A percentile compares a stretch with the other conserved stretches of the same genome.
Conservation (phyloP, 2,329 filamentous ascomycete genomes). For the Huntiella decipiens region DNA sequence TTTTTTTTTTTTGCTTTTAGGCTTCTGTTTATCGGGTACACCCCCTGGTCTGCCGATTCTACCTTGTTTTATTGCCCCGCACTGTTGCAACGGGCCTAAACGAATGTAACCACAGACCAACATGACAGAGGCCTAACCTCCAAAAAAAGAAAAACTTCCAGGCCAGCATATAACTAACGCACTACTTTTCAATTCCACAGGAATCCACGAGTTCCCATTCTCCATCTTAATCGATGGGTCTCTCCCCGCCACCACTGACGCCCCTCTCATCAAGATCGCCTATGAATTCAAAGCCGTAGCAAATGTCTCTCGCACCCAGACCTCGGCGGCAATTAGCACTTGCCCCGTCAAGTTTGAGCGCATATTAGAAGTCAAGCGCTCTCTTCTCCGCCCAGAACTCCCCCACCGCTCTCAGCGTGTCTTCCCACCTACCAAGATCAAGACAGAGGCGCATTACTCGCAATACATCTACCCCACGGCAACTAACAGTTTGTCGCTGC, state of each 20-base stretch:
- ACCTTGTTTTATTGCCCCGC: not conserved
- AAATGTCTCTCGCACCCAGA: conserved; percentile 36
- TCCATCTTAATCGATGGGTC: conserved; percentile 71
- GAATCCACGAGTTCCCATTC: conserved; percentile 66
- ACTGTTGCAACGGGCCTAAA: not conserved
- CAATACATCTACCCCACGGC: conserved; percentile 74
- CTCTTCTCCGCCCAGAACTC: conserved; percentile 51
- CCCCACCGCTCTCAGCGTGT: conserved; percentile 84
- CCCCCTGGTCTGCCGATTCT: not conserved
- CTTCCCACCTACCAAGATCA: conserved; percentile 91
- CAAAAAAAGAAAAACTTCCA: not conserved
- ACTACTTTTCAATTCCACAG: conserved; percentile 18
- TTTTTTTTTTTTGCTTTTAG: not conserved
- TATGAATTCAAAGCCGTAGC: conserved; percentile 61
- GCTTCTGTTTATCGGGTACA: not conserved
- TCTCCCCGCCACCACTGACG: conserved; percentile 67
- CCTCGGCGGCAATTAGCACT: conserved; percentile 23
- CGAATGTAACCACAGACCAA: too few species aligned
- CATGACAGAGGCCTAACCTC: too few species aligned
- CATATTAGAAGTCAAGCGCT: conserved; percentile 56
- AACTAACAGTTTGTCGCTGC: conserved; percentile 59
- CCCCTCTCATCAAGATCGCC: conserved; percentile 50
- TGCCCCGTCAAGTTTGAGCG: conserved; percentile 41
- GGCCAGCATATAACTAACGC: too few species aligned
- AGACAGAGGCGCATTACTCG: conserved; percentile 63